Conservation (phyloP, 116 monocot species). For the Posidonia oceanica region DNA sequence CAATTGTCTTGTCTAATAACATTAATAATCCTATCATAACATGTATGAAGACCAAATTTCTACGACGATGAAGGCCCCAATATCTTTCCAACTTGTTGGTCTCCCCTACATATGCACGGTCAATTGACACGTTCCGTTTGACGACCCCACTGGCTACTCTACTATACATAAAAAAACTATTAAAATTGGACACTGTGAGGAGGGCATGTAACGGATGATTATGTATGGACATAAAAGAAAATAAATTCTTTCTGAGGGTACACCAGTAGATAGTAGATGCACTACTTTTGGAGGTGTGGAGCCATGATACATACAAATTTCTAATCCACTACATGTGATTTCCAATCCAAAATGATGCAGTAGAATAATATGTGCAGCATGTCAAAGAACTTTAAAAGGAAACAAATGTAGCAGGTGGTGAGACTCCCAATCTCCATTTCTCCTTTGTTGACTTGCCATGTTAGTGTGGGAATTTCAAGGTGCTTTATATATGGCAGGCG, state of each 20-base stretch:
- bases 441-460: background rate
- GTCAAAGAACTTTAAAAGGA: background rate
- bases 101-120: background rate
- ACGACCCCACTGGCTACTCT: background rate
- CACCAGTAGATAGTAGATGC: too few species aligned
- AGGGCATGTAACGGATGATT: too few species aligned
- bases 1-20: background rate
- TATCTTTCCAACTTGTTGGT: background rate
- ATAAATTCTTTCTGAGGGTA: background rate
- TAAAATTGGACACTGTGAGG: too few species aligned
- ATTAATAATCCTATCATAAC: background rate
- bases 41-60: background rate
- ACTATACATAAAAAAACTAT: background rate
- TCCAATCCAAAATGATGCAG: background rate
- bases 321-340: background rate
- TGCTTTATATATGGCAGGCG: too few species aligned
- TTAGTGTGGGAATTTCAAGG: background rate
- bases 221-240: background rate
- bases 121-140: background rate
- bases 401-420: background rate
- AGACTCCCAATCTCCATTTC: background rate
- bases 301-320: background rate
- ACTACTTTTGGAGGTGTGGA: background rate
- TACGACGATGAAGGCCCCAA: background rate
- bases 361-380: background rate